phyloP scores from a whole-genome alignment of 1,284 basidiomycete genomes.

The Malassezia psittaci region DNA sequence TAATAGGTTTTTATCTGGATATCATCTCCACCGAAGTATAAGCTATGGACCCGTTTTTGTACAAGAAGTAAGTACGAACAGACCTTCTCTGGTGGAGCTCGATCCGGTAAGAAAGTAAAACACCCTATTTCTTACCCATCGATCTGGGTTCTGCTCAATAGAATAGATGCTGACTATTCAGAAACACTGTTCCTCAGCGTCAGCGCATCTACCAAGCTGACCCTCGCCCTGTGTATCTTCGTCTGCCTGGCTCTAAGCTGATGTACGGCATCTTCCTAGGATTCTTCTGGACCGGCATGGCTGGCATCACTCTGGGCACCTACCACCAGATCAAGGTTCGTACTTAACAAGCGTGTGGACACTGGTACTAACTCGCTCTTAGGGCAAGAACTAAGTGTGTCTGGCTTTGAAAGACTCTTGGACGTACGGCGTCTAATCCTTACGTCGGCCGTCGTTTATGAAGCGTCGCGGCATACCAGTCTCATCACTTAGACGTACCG shows the following conservation, averaged over 20 bases:
- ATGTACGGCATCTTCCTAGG: constrained; percentile 41
- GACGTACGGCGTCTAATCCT: too few species aligned
- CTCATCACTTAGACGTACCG: constrained; percentile 4
- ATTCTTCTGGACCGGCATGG: constrained; percentile 39
- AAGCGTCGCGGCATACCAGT: not conserved
- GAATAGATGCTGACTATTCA: constrained; percentile 3
- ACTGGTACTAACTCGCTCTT: constrained; percentile 1
- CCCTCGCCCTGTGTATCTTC: constrained; percentile 37
- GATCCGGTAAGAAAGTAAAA: too few species aligned
- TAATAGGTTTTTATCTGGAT: not conserved
- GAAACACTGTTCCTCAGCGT: constrained; percentile 36
- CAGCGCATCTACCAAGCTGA: constrained; percentile 41
- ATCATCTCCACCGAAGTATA: not conserved
- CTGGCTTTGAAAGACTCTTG: not conserved
- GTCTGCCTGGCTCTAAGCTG: constrained; percentile 32
- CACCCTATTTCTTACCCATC: too few species aligned
- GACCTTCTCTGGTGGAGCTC: too few species aligned
- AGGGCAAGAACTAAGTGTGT: constrained; percentile 13
- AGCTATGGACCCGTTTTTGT: constrained; percentile 17
- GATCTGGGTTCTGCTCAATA: too few species aligned
- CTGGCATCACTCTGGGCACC: constrained; percentile 33
- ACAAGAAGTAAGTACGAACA: constrained; percentile 12
- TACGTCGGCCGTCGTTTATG: not conserved
- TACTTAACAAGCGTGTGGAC: not conserved
- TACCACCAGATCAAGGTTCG: constrained; percentile 41